Base-by-base conservation (phyloP, 495 filamentous ascomycete species). In the Trichoderma virens region DNA sequence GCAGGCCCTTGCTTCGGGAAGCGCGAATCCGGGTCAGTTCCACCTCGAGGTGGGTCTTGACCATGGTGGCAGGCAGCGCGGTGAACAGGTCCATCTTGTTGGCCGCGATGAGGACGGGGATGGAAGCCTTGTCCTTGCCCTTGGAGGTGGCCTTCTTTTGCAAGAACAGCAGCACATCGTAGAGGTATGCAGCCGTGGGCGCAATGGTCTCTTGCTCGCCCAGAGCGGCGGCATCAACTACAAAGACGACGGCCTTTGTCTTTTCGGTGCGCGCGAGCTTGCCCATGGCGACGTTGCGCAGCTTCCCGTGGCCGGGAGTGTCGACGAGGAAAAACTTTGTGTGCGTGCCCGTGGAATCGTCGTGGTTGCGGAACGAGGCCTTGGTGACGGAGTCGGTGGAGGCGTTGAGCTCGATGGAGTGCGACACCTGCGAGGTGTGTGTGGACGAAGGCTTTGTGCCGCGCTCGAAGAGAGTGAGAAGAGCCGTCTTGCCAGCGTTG, bases 31-130 rank as follows among this genome's bases (percentile, higher is more conserved):
- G 82, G 18, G 88, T 85, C 66, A 98, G 87, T 74, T 97, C 95
- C 27, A 80, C 79, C 73, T 98, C 93, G 11, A 98, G 76, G 59
- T 82, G 83, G 63, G 79, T 83, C 71, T 85, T 86, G 28, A 97
- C 91, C 35, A 96, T 80, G 2, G 82, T 79, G 1, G 90, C 85
- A 0, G 94, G 94, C 59, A 97, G 76, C 13, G 94, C 93, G 0
- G 94, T 98, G 73, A 98, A 98, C 14, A 98, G 78, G 73, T 98
- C 94, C 61, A 92, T 80, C 80, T 98, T 98, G 72, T 98, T 98
- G 41, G 92, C 93, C 4, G 90, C 93, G 43, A 98, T 76, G 23
- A 98, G 76, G 2, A 98, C 83, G 0, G 89, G 85, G 32, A 95
- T 80, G 0, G 85, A 83, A 2, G 81, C 79, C 64, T 86, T 87